Base-by-base conservation (phyloP, 2,329 filamentous ascomycete species). In the Aspergillus spinulosporus region DNA sequence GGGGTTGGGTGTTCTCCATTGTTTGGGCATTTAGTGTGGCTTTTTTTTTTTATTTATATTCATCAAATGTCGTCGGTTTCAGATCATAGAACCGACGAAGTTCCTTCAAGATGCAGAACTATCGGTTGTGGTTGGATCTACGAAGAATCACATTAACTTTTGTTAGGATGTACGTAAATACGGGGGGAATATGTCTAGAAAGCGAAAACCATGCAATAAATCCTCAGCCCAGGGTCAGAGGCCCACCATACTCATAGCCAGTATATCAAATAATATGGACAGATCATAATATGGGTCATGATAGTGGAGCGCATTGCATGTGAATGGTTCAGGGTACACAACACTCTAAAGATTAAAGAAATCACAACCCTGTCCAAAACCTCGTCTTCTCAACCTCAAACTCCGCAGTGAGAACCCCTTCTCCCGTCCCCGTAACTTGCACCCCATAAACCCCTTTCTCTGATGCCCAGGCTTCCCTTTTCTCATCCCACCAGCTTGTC, bases 401-500 rank as follows among this genome's bases (percentile, higher is more conserved):
- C 0, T 72, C 74, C 0, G 73, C 80, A 63, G 70, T 80, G 11
- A 88, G 68, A 6, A 78, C 74, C 58, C 78, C 79, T 3, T 75
- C 73, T 3, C 75, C 78, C 36, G 83, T 88, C 57, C 83, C 73
- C 4, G 74, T 87, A 2, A 89, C 82, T 52, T 85, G 72, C 32
- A 34, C 32, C 6, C 82, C 80, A 67, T 90, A 90, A 47, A 76
- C 76, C 31, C 87, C 88, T 67, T 80, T 80, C 74, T 89, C 87
- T 1, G 81, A 82, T 15, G 83, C 80, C 87, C 87, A 92, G 64
- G 84, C 77, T 54, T 82, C 78, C 9, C 83, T 76, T 59, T 82
- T 80, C 74, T 91, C 88, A 62, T 90, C 86, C 79, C 85, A 91
- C 74, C 86, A 91, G 52, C 84, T 83, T 0, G 84, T 82, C 0